Evolutionary conservation across 176 grass and related monocot genomes (phyloP).

Genomic region (Oryza glumipatula): DNA sequence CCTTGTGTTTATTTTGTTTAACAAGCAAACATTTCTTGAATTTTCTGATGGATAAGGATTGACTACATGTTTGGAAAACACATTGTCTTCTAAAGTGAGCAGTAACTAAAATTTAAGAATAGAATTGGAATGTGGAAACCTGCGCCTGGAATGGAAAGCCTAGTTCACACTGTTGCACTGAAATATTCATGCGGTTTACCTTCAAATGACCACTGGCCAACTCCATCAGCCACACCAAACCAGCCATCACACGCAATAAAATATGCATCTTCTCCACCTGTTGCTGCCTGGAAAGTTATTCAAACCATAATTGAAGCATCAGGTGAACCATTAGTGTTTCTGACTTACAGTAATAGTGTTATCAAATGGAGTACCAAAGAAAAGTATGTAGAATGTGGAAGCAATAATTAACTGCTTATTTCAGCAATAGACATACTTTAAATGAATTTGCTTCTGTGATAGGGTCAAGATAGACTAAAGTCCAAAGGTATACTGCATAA

Average conservation of each 20-base stretch:
- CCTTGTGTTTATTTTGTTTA: not conserved
- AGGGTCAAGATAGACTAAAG: not conserved
- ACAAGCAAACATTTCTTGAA: conserved; percentile 4
- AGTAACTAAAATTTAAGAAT: not conserved
- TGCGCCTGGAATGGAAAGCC: not conserved
- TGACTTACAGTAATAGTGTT: not conserved
- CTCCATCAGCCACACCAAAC: conserved; percentile 96
- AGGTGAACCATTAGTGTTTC: not conserved
- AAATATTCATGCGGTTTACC: conserved; percentile 46
- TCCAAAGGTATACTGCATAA: not conserved
- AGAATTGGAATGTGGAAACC: not conserved
- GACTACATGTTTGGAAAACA: conserved; percentile 15
- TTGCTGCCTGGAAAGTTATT: conserved; percentile 55
- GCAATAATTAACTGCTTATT: conserved; percentile 3
- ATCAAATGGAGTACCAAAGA: not conserved
- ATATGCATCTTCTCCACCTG: conserved; percentile 94
- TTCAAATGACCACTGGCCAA: conserved; percentile 97
- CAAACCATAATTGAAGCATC: conserved; percentile 15
- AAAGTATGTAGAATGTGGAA: conserved; percentile 1
- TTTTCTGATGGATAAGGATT: not conserved
- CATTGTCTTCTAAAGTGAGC: not conserved
- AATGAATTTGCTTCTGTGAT: not conserved
- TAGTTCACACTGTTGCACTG: conserved; percentile 13
- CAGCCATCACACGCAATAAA: conserved; percentile 66
- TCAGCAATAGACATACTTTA: not conserved